Evolutionary conservation across 345 rosid species (phyloP).

Genomic region (Brassica rapa): DNA sequence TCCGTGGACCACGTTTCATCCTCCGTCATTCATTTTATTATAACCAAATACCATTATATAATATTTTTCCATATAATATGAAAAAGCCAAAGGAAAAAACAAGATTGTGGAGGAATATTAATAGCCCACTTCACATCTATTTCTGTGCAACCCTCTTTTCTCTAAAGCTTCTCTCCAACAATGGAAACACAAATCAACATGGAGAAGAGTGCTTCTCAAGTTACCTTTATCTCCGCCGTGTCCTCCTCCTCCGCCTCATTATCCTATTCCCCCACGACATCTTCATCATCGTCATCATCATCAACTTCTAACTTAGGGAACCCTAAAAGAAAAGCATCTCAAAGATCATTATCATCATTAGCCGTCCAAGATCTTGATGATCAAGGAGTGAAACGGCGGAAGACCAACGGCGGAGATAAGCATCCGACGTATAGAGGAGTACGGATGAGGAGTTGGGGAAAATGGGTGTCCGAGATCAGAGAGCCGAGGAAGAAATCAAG

Average conservation of each 20-base stretch:
- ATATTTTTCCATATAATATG: constrained; percentile 24
- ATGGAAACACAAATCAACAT: constrained; percentile 46
- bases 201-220: constrained; percentile 48
- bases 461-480: constrained; percentile 85
- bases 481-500: constrained; percentile 79
- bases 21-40: constrained; percentile 27
- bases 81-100: constrained; percentile 34
- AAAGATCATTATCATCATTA: constrained; percentile 28
- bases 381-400: constrained; percentile 37
- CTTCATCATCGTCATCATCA: constrained; percentile 32
- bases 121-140: constrained; percentile 43
- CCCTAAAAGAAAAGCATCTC: constrained; percentile 21
- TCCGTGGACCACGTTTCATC: constrained; percentile 32
- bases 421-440: constrained; percentile 72
- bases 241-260: constrained; percentile 30
- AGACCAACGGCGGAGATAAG: constrained; percentile 34
- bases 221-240: constrained; percentile 9
- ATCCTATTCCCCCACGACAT: constrained; percentile 33
- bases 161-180: constrained; percentile 39
- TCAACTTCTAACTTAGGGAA: constrained; percentile 9
- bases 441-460: constrained; percentile 83
- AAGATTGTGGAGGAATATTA: constrained; percentile 36
- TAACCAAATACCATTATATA: not conserved
- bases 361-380: constrained; percentile 28
- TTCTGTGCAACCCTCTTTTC: constrained; percentile 36